A percentile compares a stretch with the other conserved stretches of the same genome.
phyloP scores from a whole-genome alignment of 1,284 basidiomycete genomes.

The Microbotryum silenes-acaulis region DNA sequence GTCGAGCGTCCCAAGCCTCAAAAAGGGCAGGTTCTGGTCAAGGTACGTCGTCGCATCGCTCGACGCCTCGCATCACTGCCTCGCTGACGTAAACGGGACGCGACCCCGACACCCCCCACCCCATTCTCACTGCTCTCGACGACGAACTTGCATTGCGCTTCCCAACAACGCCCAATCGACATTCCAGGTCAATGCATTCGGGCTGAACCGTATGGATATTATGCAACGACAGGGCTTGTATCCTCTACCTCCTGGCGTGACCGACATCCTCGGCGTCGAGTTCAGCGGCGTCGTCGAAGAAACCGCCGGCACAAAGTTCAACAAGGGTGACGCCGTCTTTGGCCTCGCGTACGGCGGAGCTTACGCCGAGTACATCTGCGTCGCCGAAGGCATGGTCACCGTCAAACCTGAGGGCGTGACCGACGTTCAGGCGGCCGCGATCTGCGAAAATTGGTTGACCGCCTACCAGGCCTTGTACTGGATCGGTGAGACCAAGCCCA shows the following conservation, averaged over 20 bases:
- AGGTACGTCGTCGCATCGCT: conserved; percentile 8
- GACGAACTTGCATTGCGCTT: too few relatives aligned
- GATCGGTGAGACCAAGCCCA: conserved; percentile 59
- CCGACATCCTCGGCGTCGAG: conserved; percentile 79
- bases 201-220: conserved; percentile 81
- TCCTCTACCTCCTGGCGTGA: conserved; percentile 67
- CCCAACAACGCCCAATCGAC: too few relatives aligned
- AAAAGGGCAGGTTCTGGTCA: conserved; percentile 29
- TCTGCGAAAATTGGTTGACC: conserved; percentile 83
- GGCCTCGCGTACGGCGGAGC: conserved; percentile 72
- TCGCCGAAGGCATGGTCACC: conserved; percentile 60
- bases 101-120: too few relatives aligned
- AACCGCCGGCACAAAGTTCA: conserved; percentile 55
- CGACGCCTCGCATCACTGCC: not conserved
- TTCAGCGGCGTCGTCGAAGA: conserved; percentile 67
- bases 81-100: too few relatives aligned
- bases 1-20: conserved; percentile 22
- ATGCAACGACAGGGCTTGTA: conserved; percentile 48
- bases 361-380: conserved; percentile 78
- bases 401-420: conserved; percentile 66
- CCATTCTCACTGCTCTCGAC: too few relatives aligned
- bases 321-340: conserved; percentile 74
- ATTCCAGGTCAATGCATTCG: conserved; percentile 57
- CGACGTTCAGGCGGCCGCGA: conserved; percentile 59
- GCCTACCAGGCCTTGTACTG: conserved; percentile 75